Percentiles rank a stretch among this genome's conserved stretches.
These are phyloP conservation scores for Parafenestella ontariensis DNA, from an alignment of 2,329 filamentous ascomycete genomes.

Conservation along the genomic window DNA sequence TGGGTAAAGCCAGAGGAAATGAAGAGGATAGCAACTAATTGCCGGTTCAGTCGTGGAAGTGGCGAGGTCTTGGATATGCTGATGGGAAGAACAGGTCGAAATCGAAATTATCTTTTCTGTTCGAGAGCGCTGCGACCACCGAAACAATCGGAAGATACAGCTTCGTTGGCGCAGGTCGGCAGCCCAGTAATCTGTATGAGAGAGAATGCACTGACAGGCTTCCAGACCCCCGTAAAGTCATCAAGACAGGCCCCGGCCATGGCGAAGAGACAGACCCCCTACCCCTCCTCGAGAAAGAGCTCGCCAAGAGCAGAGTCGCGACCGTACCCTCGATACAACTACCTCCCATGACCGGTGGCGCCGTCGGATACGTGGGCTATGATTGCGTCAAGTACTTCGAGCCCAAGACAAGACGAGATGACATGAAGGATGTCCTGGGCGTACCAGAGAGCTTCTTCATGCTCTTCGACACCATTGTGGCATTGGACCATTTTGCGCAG, in stretches of 20 bases:
- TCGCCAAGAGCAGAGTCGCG: slow-evolving; percentile 79
- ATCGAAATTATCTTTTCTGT: slow-evolving; percentile 87
- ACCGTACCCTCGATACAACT: slow-evolving; percentile 82
- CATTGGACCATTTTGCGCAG: slow-evolving; percentile 93
- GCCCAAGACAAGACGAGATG: slow-evolving; percentile 87
- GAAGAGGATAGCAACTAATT: background rate
- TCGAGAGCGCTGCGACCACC: slow-evolving; percentile 90
- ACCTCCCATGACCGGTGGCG: slow-evolving; percentile 87
- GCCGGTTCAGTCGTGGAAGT: background rate
- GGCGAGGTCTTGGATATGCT: slow-evolving; percentile 4
- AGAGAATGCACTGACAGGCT: slow-evolving; percentile 5
- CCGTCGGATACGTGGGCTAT: slow-evolving; percentile 96
- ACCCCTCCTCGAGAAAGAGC: slow-evolving; percentile 79
- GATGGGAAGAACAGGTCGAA: slow-evolving; percentile 53
- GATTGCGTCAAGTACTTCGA: slow-evolving; percentile 98
- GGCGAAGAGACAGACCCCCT: slow-evolving; percentile 85
- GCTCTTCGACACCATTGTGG: slow-evolving; percentile 93
- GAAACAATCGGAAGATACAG: slow-evolving; percentile 95
- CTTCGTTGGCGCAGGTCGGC: slow-evolving; percentile 81
- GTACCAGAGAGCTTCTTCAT: slow-evolving; percentile 97
- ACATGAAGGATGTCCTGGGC: slow-evolving; percentile 84
- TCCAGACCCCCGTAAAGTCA: slow-evolving; percentile 72
- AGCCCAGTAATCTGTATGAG: slow-evolving; percentile 21
- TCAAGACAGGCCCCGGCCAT: slow-evolving; percentile 88
- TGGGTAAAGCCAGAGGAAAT: background rate